These are phyloP conservation scores for Cutaneotrichosporon spelunceum DNA, from an alignment of 1,284 basidiomycete species.

Conservation along the genomic window DNA sequence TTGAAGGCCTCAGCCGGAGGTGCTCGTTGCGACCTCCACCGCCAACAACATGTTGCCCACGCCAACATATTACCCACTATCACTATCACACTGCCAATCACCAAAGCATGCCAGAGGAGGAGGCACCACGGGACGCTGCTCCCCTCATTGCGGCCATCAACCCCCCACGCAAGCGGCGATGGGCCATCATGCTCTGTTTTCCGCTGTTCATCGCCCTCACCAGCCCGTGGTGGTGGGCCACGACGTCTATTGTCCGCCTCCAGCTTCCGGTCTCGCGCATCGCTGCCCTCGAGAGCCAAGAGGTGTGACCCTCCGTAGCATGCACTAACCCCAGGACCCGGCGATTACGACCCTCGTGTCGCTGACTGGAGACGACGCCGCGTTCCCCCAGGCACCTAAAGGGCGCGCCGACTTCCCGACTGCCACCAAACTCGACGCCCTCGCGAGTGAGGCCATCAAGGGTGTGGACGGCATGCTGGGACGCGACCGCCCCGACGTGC, in stretches of 20 bases:
- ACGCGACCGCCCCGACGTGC: slow-evolving; percentile 18
- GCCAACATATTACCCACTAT: not conserved
- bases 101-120: not conserved
- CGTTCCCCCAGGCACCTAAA: slow-evolving; percentile 32
- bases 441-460: slow-evolving; percentile 31
- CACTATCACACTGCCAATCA: not conserved
- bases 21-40: slow-evolving; percentile 2
- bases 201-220: slow-evolving; percentile 69
- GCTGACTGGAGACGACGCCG: slow-evolving; percentile 35
- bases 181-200: slow-evolving; percentile 60
- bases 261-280: slow-evolving; percentile 67
- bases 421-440: slow-evolving; percentile 23
- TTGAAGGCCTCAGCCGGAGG: not conserved
- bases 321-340: slow-evolving; percentile 22
- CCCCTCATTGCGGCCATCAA: slow-evolving; percentile 21
- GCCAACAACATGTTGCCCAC: not conserved
- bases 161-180: slow-evolving; percentile 26
- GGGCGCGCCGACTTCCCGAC: slow-evolving; percentile 28
- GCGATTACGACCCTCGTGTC: slow-evolving; percentile 31
- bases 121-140: not conserved
- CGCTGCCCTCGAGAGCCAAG: slow-evolving; percentile 37
- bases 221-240: slow-evolving; percentile 81
- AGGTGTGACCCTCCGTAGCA: slow-evolving; percentile 10
- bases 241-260: slow-evolving; percentile 77
- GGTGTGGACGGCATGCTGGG: slow-evolving; percentile 38